Base-by-base conservation (phyloP, 352 stramenopile species). In the Pythium utonaiense region DNA sequence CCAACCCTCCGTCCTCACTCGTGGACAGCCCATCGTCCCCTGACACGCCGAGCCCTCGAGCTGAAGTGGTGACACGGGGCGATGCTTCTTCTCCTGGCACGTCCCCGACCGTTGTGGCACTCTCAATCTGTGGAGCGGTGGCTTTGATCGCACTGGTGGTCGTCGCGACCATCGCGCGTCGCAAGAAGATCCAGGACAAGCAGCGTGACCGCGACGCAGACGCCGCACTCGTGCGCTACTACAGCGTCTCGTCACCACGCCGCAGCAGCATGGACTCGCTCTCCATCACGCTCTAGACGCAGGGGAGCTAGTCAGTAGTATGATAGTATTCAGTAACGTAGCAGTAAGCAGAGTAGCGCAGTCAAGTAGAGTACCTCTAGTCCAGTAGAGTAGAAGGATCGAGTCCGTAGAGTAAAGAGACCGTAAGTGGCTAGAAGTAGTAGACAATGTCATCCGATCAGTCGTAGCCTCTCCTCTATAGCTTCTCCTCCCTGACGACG, bases 111-210 rank as follows among this genome's bases (percentile, higher is more conserved):
- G 64, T 83, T 45, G 31, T 66, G 6, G 63, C 27, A 7, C 47
- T 58, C n/a, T 49, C 57, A 10, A 27, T 53, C 9, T 42, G 22
- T 55, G 57, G 57, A 3, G 57, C 45, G 3, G 57, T 67, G 51
- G 66, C 57, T 7, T 24, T 33, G 51, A 67, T 75, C 31, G 69
- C 52, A 41, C 64, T 64, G 19, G 44, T 66, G 27, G 65, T 58
- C 25, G 57, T 74, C 60, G 48, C 63, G 5, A 57, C 49, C 17
- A 56, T 67, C 52, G 64, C 48, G 38, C 50, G 70, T 57, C 69
- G 74, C 44, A 67, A 70, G 69, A 65, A 67, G 31, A 61, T 71
- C 64, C 66, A 69, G 45, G 55, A 73, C 41, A 64, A 64, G 48
- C 38, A 40, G 5, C 49, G 40, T 33, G 54, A 64, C 25, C 36